Evolutionary conservation across 768 basidiomycete genomes (phyloP), one percentile per base, ranked within the genome.

Genomic region (Russula olivacea): DNA sequence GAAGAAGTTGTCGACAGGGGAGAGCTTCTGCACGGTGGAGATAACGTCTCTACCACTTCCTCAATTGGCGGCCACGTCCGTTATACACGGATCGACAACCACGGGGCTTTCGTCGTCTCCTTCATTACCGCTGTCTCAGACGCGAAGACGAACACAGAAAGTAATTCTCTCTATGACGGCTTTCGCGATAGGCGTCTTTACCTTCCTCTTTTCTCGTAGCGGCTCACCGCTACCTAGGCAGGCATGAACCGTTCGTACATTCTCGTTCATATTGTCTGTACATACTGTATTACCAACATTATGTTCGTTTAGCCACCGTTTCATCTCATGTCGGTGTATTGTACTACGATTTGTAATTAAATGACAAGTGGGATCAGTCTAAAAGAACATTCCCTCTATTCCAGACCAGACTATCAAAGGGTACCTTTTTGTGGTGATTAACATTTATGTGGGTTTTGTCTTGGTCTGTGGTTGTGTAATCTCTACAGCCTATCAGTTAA

Each of bases 131-230:
- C 15, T 32, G 12, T 3, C 25, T 28, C 15, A 11, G 14, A 4
- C 9, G 1, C 49, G 15, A 14, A 36, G 4, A 23, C n/a, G 32
- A 40, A 15, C 12, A 10, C 3, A 4, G 54, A 43, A 41, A 1
- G 49, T 2, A 12, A 15, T 0, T 0, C 57, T 54, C 50, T 62
- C 55, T 17, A 21, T 23, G 19, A 25, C 55, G 1, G 43, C 51
- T 7, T n/a, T 58, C n/a, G 52, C 19, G 23, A 66, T 50, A 40
- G 49, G 21, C 11, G 19, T 63, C 3, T 50, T 59, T 21, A 28
- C 61, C 45, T 63, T 66, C 12, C 28, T 66, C 3, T 61, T 57
- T 51, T 21, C 53, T 4, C 34, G 14, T 30, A 25, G 7, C 10
- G 19, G 25, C n/a, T 30, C 43, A 32, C 8, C 30, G 8, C 38